phyloP scores from a whole-genome alignment of 768 basidiomycete species.

The Phanerochaete carnosa region DNA sequence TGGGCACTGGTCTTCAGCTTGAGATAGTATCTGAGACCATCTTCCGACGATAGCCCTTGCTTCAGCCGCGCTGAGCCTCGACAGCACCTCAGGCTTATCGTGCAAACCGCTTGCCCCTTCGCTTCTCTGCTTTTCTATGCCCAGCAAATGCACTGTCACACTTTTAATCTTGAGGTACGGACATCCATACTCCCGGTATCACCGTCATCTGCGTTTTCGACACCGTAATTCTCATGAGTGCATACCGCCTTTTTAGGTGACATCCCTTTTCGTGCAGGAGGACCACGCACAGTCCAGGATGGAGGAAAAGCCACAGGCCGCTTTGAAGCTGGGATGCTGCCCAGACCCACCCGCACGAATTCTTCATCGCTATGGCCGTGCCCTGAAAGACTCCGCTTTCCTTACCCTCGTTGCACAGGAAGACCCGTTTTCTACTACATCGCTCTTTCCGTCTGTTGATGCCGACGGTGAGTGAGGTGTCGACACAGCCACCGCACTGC shows the following conservation, averaged over 20 bases:
- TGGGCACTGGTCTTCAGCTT: too few species aligned
- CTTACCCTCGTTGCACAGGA: too few species aligned
- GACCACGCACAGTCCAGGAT: not conserved
- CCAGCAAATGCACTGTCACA: too few species aligned
- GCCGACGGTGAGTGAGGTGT: too few species aligned
- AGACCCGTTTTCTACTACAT: too few species aligned
- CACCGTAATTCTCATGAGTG: not conserved
- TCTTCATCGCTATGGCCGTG: not conserved
- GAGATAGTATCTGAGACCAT: not conserved
- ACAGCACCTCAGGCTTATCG: not conserved
- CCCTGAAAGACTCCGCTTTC: not conserved
- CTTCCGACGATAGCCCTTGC: not conserved
- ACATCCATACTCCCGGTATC: not conserved
- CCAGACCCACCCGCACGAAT: not conserved
- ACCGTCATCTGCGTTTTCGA: not conserved
- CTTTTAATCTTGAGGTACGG: too few species aligned
- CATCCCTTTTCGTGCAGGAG: not conserved
- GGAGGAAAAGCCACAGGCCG: not conserved
- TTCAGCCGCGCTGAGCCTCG: not conserved
- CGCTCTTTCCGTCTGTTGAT: too few species aligned
- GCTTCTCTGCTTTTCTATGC: too few species aligned
- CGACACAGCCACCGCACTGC: too few species aligned
- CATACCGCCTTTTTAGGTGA: not conserved
- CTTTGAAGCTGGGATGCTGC: not conserved
- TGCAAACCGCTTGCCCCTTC: too few species aligned